phyloP scores from a whole-genome alignment of 139 green algal genomes.

The Micromonas pusilla region DNA sequence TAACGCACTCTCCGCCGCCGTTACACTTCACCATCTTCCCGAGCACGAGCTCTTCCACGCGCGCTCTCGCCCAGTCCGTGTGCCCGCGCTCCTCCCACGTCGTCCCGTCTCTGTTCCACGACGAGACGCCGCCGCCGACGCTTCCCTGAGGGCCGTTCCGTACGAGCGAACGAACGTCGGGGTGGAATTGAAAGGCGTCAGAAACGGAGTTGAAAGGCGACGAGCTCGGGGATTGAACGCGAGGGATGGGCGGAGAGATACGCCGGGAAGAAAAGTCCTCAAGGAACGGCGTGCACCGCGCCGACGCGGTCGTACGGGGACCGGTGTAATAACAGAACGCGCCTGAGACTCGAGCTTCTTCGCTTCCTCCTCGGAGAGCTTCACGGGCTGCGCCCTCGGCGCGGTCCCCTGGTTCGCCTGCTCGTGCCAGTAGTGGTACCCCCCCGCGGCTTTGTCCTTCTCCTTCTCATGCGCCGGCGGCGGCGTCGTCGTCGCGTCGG shows the following conservation, averaged over 20 bases:
- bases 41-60: background rate
- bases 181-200: too few relatives aligned
- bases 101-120: conserved; percentile 17
- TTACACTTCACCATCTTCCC: background rate
- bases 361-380: background rate
- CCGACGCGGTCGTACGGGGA: too few relatives aligned
- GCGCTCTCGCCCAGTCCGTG: background rate
- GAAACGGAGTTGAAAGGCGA: too few relatives aligned
- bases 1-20: background rate
- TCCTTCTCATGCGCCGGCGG: background rate
- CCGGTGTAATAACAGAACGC: too few relatives aligned
- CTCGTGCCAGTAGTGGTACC: conserved; percentile 19
- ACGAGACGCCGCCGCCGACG: background rate
- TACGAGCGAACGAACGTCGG: too few relatives aligned
- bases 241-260: too few relatives aligned
- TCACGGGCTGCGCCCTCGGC: background rate
- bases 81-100: conserved; percentile 16
- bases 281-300: too few relatives aligned
- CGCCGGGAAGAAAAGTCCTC: too few relatives aligned
- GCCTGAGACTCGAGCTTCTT: background rate
- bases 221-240: too few relatives aligned
- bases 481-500: background rate
- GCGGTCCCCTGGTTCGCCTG: conserved; percentile 1
- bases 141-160: too few relatives aligned
- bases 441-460: background rate